These are phyloP conservation scores for Suillus variegatus DNA, from an alignment of 768 basidiomycete genomes.

Conservation along the genomic window DNA sequence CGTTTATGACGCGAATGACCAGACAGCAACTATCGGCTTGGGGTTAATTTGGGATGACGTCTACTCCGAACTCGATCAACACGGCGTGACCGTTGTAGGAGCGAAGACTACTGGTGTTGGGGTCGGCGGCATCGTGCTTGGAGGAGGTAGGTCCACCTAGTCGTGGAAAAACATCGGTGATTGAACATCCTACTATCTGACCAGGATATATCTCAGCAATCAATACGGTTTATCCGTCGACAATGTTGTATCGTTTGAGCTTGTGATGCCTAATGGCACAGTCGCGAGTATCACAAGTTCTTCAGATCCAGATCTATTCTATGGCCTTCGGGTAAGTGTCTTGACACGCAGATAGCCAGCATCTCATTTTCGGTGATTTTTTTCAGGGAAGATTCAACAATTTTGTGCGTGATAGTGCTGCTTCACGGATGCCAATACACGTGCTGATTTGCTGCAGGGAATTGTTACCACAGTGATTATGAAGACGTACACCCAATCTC, in stretches of 20 bases:
- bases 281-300: constrained; percentile 34
- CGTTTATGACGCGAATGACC: constrained; percentile 36
- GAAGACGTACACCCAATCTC: constrained; percentile 51
- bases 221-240: constrained; percentile 61
- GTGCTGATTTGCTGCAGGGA: constrained; percentile 36
- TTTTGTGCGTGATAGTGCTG: constrained; percentile 36
- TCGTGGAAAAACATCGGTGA: neutral
- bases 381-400: constrained; percentile 63
- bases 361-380: neutral
- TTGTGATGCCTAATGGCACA: constrained; percentile 56
- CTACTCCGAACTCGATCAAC: constrained; percentile 42
- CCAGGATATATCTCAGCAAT: constrained; percentile 63
- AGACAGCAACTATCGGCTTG: constrained; percentile 40
- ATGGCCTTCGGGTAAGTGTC: constrained; percentile 40
- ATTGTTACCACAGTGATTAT: constrained; percentile 62
- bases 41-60: constrained; percentile 64
- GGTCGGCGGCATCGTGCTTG: constrained; percentile 57
- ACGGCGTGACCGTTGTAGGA: constrained; percentile 57
- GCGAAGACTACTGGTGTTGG: constrained; percentile 58
- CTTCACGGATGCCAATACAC: neutral
- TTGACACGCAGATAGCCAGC: neutral
- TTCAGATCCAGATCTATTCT: constrained; percentile 42
- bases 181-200: neutral
- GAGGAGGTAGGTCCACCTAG: constrained; percentile 43
- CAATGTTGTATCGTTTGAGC: constrained; percentile 53